Base-by-base conservation (phyloP, 495 filamentous ascomycete genomes). In the Penicillium silybi region DNA sequence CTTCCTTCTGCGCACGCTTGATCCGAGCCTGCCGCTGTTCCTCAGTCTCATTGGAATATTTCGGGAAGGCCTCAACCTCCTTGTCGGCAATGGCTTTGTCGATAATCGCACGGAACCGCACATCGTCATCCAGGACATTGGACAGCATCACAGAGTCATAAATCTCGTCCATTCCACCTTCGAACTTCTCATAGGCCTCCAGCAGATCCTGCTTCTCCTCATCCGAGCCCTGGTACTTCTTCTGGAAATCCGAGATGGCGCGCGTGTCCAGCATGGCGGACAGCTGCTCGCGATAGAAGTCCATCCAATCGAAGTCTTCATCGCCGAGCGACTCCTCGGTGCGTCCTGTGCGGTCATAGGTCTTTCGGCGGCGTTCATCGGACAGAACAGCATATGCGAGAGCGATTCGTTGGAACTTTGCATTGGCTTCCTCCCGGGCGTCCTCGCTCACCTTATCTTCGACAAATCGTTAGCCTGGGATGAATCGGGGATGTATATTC, bases 321-420 rank as follows among this genome's bases (percentile, higher is more conserved):
- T 81, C 82, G 10, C 85, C 80, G 45, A 92, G 71, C 16, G 82
- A 84, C 58, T 96, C 92, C 2, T 85, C 81, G 0, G 92, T 97
- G 44, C 82, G 89, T 48, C 93, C 93, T 0, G 92, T 96, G 50
- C 77, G 74, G 65, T 98, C 92, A 69, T 96, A 98, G 51, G 89
- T 85, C 44, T 80, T 80, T 45, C 92, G 86, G 27, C 92, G 82
- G 4, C 75, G 72, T 9, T 82, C 72, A 51, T 96, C 89, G 22
- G 89, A 96, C 41, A 98, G 83, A 41, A 98, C 85, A 16, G 88
- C 90, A 62, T 97, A 95, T 39, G 95, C 92, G 54, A 97, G 92
- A 9, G 92, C 93, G 58, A 97, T 84, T 46, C 84, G 74, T 64
- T 97, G 93, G 75, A 98, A 98, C 32, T 80, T 84, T 44, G 73